Percentiles rank a stretch among this genome's conserved stretches.
phyloP scores from a whole-genome alignment of 2,329 filamentous ascomycete genomes.

The Colletotrichum zoysiae region DNA sequence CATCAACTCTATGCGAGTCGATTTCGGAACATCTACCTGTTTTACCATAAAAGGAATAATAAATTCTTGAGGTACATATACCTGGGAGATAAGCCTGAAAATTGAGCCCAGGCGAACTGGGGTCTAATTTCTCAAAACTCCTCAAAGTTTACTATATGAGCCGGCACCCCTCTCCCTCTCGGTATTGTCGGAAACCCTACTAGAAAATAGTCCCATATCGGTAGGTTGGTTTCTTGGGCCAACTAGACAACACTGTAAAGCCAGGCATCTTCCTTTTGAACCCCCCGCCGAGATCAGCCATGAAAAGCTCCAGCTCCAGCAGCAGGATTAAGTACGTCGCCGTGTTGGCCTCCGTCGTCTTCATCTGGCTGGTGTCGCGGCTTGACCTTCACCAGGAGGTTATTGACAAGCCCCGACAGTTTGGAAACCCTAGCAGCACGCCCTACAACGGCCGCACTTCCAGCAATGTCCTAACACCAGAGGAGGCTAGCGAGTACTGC shows the following conservation, averaged over 20 bases:
- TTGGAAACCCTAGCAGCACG: background rate
- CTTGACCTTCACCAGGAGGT: conserved; percentile 24
- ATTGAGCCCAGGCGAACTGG: background rate
- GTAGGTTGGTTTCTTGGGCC: background rate
- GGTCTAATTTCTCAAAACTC: too few relatives aligned
- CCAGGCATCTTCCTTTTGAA: background rate
- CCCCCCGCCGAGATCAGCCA: background rate
- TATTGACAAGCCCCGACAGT: conserved; percentile 24
- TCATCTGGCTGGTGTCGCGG: conserved; percentile 37
- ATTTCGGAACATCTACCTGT: background rate
- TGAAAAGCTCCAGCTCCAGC: conserved; percentile 16
- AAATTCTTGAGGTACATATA: background rate
- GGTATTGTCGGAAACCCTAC: background rate
- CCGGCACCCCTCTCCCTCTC: background rate
- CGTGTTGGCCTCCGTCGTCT: conserved; percentile 23
- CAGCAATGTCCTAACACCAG: conserved; percentile 25
- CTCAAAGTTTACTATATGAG: background rate
- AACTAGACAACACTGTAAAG: background rate
- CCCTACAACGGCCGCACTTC: conserved; percentile 14
- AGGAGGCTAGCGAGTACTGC: conserved; percentile 48
- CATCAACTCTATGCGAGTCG: background rate
- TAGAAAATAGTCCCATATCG: background rate
- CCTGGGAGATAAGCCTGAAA: background rate
- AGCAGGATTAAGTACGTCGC: conserved; percentile 36
- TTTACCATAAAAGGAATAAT: background rate